Evolutionary conservation across 768 basidiomycete species (phyloP).

Genomic region (Atractiella rhizophila): DNA sequence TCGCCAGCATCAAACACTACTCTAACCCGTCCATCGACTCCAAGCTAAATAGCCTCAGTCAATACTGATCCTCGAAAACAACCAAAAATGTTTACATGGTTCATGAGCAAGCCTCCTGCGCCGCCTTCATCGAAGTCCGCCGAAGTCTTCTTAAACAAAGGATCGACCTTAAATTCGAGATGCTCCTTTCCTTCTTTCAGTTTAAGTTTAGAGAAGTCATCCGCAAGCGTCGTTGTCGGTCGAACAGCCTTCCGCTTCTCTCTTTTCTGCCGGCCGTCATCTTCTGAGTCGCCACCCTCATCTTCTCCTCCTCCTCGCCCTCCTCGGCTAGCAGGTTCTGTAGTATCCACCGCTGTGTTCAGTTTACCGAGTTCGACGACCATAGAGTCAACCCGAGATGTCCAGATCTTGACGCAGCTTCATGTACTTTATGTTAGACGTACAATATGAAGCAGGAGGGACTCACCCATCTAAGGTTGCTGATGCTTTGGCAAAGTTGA

Average conservation of each 20-base stretch:
- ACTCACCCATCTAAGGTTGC: slow-evolving; percentile 94
- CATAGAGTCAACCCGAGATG: slow-evolving; percentile 84
- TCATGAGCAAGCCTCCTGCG: slow-evolving; percentile 85
- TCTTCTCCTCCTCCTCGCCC: slow-evolving; percentile 25
- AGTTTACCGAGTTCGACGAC: slow-evolving; percentile 91
- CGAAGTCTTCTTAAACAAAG: slow-evolving; percentile 87
- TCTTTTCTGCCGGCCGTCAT: slow-evolving; percentile 40
- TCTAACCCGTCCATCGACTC: slow-evolving; percentile 52
- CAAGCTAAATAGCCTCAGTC: no score
- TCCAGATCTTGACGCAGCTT: slow-evolving; percentile 99
- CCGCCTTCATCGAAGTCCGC: slow-evolving; percentile 98
- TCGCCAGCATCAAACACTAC: slow-evolving; percentile 94
- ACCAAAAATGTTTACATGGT: no score
- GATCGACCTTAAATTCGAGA: slow-evolving; percentile 89
- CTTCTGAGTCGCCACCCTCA: slow-evolving; percentile 35
- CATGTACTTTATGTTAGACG: no score
- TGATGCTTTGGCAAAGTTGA: slow-evolving; percentile 97
- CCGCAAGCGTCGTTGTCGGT: slow-evolving; percentile 51
- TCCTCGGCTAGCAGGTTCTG: background rate
- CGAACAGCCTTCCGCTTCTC: slow-evolving; percentile 2
- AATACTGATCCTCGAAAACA: no score
- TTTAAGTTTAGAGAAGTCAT: slow-evolving; percentile 49
- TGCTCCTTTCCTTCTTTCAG: slow-evolving; percentile 84
- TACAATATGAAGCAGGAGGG: no score
- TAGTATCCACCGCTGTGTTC: background rate